These are phyloP conservation scores for Xylariaceae sp. DNA, from an alignment of 2,329 filamentous ascomycete species.

Conservation along the genomic window DNA sequence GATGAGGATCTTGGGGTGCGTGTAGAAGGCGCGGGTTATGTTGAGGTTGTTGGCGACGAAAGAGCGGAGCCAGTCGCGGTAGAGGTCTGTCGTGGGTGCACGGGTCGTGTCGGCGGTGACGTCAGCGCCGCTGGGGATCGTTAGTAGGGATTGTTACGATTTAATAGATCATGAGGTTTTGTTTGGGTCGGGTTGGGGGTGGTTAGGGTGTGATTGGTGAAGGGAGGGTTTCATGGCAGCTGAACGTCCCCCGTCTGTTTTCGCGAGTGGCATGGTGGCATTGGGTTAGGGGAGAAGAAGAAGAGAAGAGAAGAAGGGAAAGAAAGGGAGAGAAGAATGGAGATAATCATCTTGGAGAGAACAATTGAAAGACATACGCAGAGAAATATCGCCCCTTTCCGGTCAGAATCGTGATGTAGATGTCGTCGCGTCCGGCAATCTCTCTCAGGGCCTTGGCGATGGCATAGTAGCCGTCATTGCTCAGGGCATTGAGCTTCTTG, in stretches of 20 bases:
- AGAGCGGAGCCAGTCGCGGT: constrained; percentile 55
- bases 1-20: constrained; percentile 89
- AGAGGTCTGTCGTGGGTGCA: constrained; percentile 29
- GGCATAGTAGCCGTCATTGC: constrained; percentile 67
- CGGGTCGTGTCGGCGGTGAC: constrained; percentile 14
- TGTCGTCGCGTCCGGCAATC: constrained; percentile 70
- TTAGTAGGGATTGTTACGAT: neutral
- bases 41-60: constrained; percentile 87
- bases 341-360: too few relatives aligned
- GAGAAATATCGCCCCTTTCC: constrained; percentile 84
- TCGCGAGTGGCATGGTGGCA: neutral
- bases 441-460: constrained; percentile 69
- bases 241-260: neutral
- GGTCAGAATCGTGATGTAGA: constrained; percentile 78
- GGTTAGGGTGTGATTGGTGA: too few relatives aligned
- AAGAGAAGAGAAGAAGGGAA: neutral
- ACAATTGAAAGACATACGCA: constrained; percentile 53
- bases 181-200: too few relatives aligned
- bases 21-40: constrained; percentile 83
- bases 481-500: constrained; percentile 82
- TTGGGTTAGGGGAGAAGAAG: neutral
- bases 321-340: too few relatives aligned
- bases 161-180: too few relatives aligned
- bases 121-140: constrained; percentile 19
- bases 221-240: neutral